Conservation (phyloP, 2,329 filamentous ascomycete genomes). For the Boeremia exigua region DNA sequence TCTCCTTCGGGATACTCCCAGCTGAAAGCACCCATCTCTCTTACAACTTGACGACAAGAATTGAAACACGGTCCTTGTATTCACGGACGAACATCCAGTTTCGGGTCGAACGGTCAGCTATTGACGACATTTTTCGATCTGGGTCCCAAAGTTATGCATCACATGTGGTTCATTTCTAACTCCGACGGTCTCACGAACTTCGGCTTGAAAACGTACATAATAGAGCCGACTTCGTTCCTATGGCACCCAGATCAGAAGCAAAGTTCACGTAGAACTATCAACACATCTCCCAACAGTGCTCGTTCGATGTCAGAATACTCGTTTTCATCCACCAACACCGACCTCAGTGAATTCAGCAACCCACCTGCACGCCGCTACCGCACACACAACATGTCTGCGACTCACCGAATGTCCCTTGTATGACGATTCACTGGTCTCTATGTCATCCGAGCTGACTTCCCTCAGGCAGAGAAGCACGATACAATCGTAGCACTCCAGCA, state of each 20-base stretch:
- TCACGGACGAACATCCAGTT: neutral
- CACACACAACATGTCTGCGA: constrained; percentile 35
- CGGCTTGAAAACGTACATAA: neutral
- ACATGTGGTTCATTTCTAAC: neutral
- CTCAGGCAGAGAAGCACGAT: constrained; percentile 57
- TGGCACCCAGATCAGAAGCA: neutral
- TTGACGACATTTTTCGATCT: neutral
- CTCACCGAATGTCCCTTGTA: constrained; percentile 36
- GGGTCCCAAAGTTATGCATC: neutral
- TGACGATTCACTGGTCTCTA: neutral
- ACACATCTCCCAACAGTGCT: neutral
- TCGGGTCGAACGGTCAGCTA: neutral
- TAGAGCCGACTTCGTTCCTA: neutral
- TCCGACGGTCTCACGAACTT: neutral
- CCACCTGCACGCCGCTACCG: constrained; percentile 35
- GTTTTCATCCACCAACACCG: constrained; percentile 24
- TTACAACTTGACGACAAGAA: neutral
- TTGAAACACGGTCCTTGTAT: neutral
- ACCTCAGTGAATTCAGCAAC: constrained; percentile 32
- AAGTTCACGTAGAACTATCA: neutral
- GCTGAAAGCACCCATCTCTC: neutral
- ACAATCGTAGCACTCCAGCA: constrained; percentile 69
- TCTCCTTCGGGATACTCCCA: neutral
- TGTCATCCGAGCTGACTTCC: neutral
- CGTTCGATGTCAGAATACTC: constrained; percentile 31